Conservation (phyloP, 805 yeast species). For the Starmera pachycereana region DNA sequence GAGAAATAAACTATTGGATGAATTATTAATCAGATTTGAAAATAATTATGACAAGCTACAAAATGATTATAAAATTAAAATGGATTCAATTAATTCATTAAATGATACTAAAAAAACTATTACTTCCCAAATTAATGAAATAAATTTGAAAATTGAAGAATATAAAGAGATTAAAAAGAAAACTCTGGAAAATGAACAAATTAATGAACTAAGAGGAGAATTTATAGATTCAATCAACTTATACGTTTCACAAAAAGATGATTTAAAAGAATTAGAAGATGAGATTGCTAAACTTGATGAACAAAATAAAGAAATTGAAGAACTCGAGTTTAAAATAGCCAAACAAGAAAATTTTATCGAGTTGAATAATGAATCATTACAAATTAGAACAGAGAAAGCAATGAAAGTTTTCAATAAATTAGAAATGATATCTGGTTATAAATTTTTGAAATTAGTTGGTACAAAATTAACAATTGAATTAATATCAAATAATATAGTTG, state of each 20-base stretch:
- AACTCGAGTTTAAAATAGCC: neutral
- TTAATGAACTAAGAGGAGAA: slow-evolving; percentile 5
- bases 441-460: slow-evolving; percentile 3
- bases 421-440: neutral
- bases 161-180: slow-evolving; percentile 4
- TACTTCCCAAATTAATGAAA: neutral
- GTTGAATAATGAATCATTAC: neutral
- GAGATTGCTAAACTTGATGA: slow-evolving; percentile 1
- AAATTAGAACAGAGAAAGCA: neutral
- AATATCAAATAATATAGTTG: slow-evolving; percentile 3
- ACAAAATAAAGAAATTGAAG: neutral
- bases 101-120: too few relatives aligned
- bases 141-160: slow-evolving; percentile 1
- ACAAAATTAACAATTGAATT: slow-evolving; percentile 2
- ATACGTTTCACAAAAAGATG: slow-evolving; percentile 2
- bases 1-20: slow-evolving; percentile 17
- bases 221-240: slow-evolving; percentile 4
- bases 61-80: slow-evolving; percentile 3
- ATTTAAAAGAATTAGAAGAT: neutral
- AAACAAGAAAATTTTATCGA: neutral
- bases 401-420: neutral
- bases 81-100: too few relatives aligned
- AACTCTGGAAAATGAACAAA: slow-evolving; percentile 9
- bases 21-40: slow-evolving; percentile 10
- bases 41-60: slow-evolving; percentile 5